A percentile compares a stretch with the other conserved stretches of the same genome.
Conservation (phyloP, 805 yeast species). For the Kregervanrija delftensis region DNA sequence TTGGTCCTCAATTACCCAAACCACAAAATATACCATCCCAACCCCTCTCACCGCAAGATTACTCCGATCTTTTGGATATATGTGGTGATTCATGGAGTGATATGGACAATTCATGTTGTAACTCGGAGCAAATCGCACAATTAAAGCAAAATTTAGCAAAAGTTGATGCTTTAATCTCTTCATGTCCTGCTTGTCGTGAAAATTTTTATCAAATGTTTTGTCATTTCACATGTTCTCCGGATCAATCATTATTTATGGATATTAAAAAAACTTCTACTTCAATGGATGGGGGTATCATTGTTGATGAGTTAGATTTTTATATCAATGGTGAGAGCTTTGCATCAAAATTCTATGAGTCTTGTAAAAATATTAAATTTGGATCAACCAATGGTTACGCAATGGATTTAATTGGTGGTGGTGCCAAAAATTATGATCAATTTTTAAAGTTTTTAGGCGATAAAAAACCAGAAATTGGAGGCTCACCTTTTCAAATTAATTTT, state of each 20-base stretch:
- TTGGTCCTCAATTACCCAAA: constrained; percentile 79
- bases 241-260: constrained; percentile 69
- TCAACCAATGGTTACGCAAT: constrained; percentile 95
- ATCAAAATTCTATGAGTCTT: constrained; percentile 63
- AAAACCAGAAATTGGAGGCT: constrained; percentile 89
- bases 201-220: constrained; percentile 83
- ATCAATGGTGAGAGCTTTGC: constrained; percentile 65
- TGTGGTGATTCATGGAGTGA: constrained; percentile 70
- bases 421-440: constrained; percentile 62
- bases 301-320: constrained; percentile 61
- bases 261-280: constrained; percentile 49
- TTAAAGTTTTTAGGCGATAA: constrained; percentile 90
- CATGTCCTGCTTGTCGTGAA: constrained; percentile 89
- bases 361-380: constrained; percentile 83
- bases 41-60: constrained; percentile 37
- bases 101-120: constrained; percentile 58
- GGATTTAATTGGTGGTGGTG: constrained; percentile 99
- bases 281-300: constrained; percentile 48
- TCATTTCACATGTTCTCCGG: constrained; percentile 83
- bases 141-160: constrained; percentile 58
- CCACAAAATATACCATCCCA: constrained; percentile 48
- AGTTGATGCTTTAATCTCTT: constrained; percentile 74
- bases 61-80: constrained; percentile 41
- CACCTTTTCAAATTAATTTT: constrained; percentile 89
- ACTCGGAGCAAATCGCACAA: constrained; percentile 48